A percentile compares a stretch with the other conserved stretches of the same genome.
These are phyloP conservation scores for Phytophthora hybrid DNA, from an alignment of 352 stramenopile genomes.

Conservation along the genomic window DNA sequence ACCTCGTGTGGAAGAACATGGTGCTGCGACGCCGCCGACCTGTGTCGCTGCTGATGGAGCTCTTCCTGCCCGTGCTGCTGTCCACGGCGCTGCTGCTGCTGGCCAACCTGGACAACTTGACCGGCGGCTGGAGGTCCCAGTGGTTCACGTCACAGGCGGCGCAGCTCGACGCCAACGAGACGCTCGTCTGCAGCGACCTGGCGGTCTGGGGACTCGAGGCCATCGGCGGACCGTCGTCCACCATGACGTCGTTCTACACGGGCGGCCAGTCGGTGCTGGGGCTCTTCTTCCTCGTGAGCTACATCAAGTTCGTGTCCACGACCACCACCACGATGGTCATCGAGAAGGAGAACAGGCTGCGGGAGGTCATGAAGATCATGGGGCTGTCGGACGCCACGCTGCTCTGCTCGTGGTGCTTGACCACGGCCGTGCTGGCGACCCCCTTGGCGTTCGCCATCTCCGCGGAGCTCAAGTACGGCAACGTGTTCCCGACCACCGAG, in stretches of 20 bases:
- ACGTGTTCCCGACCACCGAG: conserved; percentile 68
- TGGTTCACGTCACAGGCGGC: conserved; percentile 39
- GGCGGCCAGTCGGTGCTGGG: conserved; percentile 66
- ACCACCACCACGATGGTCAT: conserved; percentile 79
- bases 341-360: conserved; percentile 82
- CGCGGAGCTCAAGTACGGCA: conserved; percentile 67
- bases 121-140: conserved; percentile 46
- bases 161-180: conserved; percentile 15
- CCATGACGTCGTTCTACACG: conserved; percentile 68
- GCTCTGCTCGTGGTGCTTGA: conserved; percentile 71
- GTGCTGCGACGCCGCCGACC: conserved; percentile 55
- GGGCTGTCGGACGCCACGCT: conserved; percentile 70
- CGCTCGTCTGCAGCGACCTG: conserved; percentile 54
- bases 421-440: conserved; percentile 57
- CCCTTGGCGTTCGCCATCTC: conserved; percentile 56
- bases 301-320: conserved; percentile 76
- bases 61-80: conserved; percentile 66
- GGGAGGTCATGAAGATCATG: conserved; percentile 90
- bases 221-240: conserved; percentile 51
- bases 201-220: conserved; percentile 28
- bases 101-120: conserved; percentile 62
- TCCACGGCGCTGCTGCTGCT: conserved; percentile 61
- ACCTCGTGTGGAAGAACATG: conserved; percentile 84
- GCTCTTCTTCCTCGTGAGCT: conserved; percentile 68
- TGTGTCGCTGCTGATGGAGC: conserved; percentile 58